phyloP scores from a whole-genome alignment of 176 grass and related monocot genomes.

The Rhynchospora breviuscula region DNA sequence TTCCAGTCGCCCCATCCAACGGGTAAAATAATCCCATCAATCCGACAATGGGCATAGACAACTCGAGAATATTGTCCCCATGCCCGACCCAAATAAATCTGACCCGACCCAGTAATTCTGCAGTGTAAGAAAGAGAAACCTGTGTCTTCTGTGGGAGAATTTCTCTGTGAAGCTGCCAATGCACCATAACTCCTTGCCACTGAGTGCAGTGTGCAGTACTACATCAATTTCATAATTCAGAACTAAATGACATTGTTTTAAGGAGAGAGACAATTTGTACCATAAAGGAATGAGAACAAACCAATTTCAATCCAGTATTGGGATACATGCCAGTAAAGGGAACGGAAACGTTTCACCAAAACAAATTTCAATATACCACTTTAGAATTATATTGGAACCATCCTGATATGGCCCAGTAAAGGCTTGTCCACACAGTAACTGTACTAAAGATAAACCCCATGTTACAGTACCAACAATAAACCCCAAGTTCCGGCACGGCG shows the following conservation, averaged over 20 bases:
- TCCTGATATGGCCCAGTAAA: neutral
- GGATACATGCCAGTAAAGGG: neutral
- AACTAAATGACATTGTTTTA: neutral
- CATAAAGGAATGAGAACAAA: neutral
- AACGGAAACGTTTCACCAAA: neutral
- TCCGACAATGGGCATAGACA: conserved; percentile 60
- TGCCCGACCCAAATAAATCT: conserved; percentile 59
- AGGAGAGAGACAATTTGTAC: neutral
- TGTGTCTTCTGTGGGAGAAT: conserved; percentile 51
- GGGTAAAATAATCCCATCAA: conserved; percentile 58
- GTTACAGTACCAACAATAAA: neutral
- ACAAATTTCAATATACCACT: neutral
- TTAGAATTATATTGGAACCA: neutral
- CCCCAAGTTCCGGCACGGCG: too few species aligned
- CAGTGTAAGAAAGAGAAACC: conserved; percentile 80
- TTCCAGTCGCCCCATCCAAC: conserved; percentile 85
- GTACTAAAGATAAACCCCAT: neutral
- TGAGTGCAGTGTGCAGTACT: conserved; percentile 56
- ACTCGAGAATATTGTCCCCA: conserved; percentile 74
- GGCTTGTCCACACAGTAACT: neutral
- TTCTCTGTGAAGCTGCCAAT: conserved; percentile 77
- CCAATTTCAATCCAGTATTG: neutral
- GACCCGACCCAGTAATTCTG: conserved; percentile 60
- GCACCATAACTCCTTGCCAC: conserved; percentile 66
- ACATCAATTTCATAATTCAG: neutral